Evolutionary conservation across 306 rosid species (phyloP).

Genomic region (Cajanus cajan): DNA sequence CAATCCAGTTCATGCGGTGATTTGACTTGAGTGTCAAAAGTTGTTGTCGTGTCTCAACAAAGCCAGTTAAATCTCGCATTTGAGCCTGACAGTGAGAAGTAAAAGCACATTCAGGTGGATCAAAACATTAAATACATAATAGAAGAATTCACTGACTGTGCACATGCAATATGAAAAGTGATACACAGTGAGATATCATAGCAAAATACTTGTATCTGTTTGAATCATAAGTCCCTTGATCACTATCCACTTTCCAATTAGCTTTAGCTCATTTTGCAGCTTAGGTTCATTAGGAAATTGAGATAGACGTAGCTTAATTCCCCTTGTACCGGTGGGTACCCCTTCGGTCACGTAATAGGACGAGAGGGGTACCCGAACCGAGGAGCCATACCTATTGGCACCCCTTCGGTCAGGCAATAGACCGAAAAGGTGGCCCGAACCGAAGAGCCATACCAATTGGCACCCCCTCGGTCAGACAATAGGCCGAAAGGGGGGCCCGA

Average conservation of each 20-base stretch:
- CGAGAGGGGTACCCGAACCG: no score
- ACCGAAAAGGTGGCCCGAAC: no score
- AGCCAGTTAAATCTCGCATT: constrained; percentile 93
- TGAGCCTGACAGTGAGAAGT: constrained; percentile 65
- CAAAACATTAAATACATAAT: background rate
- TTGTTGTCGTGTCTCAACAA: constrained; percentile 92
- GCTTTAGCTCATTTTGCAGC: background rate
- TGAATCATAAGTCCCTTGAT: background rate
- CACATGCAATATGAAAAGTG: constrained; percentile 4
- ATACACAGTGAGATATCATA: constrained; percentile 1
- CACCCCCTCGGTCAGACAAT: no score
- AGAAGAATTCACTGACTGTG: background rate
- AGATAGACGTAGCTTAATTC: background rate
- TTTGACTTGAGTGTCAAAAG: constrained; percentile 88
- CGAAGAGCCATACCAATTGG: no score
- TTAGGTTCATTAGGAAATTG: background rate
- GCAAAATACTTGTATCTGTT: background rate
- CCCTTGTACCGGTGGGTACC: no score
- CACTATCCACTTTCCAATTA: background rate
- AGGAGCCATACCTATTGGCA: no score
- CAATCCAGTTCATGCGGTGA: constrained; percentile 99
- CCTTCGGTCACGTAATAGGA: no score
- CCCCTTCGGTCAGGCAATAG: no score
- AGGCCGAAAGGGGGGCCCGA: no score
- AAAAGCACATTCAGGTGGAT: background rate